phyloP scores from a whole-genome alignment of 1,284 basidiomycete species.

The Sanghuangporus baumii region DNA sequence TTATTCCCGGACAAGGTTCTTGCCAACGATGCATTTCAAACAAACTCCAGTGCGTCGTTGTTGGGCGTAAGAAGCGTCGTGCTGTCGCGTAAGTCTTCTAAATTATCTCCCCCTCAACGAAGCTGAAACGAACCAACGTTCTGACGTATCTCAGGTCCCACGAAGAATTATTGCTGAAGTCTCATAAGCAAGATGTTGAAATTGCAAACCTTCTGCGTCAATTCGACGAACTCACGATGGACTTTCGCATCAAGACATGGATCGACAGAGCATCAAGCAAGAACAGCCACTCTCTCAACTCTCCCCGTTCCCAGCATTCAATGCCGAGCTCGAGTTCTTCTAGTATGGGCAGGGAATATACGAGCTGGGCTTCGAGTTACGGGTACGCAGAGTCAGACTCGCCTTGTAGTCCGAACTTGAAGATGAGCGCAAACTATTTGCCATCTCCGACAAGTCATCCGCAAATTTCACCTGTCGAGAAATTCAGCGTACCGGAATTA shows the following conservation, averaged over 20 bases:
- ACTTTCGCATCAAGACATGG: slow-evolving; percentile 38
- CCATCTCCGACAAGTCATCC: slow-evolving; percentile 7
- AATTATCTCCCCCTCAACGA: neutral
- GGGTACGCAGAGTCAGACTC: slow-evolving; percentile 12
- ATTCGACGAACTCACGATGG: slow-evolving; percentile 40
- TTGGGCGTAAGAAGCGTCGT: slow-evolving; percentile 50
- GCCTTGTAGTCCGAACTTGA: slow-evolving; percentile 1
- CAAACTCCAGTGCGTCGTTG: slow-evolving; percentile 43
- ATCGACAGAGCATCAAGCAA: slow-evolving; percentile 27
- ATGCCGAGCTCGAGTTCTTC: slow-evolving; percentile 7
- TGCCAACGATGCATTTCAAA: slow-evolving; percentile 43
- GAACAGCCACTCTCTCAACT: neutral
- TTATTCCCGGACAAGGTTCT: slow-evolving; percentile 35
- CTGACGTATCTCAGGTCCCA: slow-evolving; percentile 38
- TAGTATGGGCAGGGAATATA: slow-evolving; percentile 5
- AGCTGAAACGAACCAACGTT: neutral
- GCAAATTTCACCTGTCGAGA: neutral
- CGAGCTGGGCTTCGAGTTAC: slow-evolving; percentile 12
- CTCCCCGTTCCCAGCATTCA: slow-evolving; percentile 28
- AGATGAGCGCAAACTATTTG: slow-evolving; percentile 10
- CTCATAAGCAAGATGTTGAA: slow-evolving; percentile 41
- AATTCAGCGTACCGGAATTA: slow-evolving; percentile 9
- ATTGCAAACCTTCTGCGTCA: slow-evolving; percentile 42
- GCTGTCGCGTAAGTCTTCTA: slow-evolving; percentile 41
- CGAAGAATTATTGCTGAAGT: slow-evolving; percentile 46